phyloP scores from a whole-genome alignment of 352 stramenopile genomes.

The Globisporangium uncinulatum region DNA sequence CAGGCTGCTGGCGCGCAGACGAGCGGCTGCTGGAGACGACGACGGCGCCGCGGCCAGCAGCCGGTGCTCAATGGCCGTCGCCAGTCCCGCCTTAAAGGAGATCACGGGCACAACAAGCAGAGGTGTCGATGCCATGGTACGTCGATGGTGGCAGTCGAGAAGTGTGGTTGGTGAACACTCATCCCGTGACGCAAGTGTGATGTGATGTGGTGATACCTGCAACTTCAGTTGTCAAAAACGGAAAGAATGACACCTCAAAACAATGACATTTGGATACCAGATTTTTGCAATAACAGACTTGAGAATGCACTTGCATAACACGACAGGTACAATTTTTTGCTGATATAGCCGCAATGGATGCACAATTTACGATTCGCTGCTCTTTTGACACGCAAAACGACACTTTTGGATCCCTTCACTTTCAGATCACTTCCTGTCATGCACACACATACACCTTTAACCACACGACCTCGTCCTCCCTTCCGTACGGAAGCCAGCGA shows the following conservation, averaged over 20 bases:
- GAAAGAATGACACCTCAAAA: too few relatives aligned
- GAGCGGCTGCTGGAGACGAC: conserved; percentile 3
- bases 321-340: not conserved
- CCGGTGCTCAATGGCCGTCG: conserved; percentile 18
- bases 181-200: not conserved
- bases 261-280: not conserved
- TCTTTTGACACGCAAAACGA: not conserved
- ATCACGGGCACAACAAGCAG: conserved; percentile 26
- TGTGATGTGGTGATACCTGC: not conserved
- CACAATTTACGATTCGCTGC: not conserved
- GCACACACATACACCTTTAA: not conserved
- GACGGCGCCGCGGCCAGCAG: conserved; percentile 7
- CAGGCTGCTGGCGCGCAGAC: conserved; percentile 15
- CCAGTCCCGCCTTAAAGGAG: conserved; percentile 28
- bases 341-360: not conserved
- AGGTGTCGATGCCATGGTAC: not conserved
- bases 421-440: not conserved
- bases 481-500: not conserved
- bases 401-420: not conserved
- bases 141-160: not conserved
- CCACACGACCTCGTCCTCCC: not conserved
- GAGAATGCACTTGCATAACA: not conserved
- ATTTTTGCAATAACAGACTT: not conserved
- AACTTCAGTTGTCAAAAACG: too few relatives aligned
- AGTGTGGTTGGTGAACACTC: not conserved